These are phyloP conservation scores for Salvia splendens DNA, from an alignment of 257 asterid genomes.

Conservation along the genomic window DNA sequence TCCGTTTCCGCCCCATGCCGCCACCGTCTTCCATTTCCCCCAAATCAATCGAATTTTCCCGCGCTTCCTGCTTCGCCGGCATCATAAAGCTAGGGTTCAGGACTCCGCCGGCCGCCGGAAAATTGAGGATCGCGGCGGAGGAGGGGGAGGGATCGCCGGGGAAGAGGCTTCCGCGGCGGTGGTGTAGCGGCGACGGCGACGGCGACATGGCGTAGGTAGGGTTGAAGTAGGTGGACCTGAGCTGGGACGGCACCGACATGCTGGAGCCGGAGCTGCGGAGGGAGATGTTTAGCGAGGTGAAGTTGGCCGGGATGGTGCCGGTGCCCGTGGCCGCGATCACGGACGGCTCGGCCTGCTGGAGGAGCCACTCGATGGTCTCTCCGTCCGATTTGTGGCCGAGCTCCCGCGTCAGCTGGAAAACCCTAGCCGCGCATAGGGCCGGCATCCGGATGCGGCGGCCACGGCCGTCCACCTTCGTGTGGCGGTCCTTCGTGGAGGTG, in stretches of 20 bases:
- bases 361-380: slow-evolving; percentile 87
- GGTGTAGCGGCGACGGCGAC: slow-evolving; percentile 1
- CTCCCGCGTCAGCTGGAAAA: slow-evolving; percentile 90
- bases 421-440: slow-evolving; percentile 94
- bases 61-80: slow-evolving; percentile 63
- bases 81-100: slow-evolving; percentile 50
- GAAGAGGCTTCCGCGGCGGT: slow-evolving; percentile 47
- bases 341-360: slow-evolving; percentile 94
- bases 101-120: slow-evolving; percentile 49
- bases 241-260: slow-evolving; percentile 93
- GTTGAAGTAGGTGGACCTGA: slow-evolving; percentile 67
- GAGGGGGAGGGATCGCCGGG: slow-evolving; percentile 44
- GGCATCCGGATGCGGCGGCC: slow-evolving; percentile 98
- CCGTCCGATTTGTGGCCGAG: slow-evolving; percentile 97
- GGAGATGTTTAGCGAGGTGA: slow-evolving; percentile 82
- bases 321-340: slow-evolving; percentile 97
- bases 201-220: slow-evolving; percentile 62
- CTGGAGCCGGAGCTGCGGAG: slow-evolving; percentile 88
- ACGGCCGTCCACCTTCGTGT: slow-evolving; percentile 89
- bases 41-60: slow-evolving; percentile 53
- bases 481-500: slow-evolving; percentile 86
- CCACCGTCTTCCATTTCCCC: slow-evolving; percentile 57
- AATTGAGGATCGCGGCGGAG: slow-evolving; percentile 59
- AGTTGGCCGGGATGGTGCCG: slow-evolving; percentile 94
- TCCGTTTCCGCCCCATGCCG: slow-evolving; percentile 53